Evolutionary conservation across 129 eudicot species (phyloP), one percentile per base, ranked within the genome.

Genomic region (Artemisia argyi): DNA sequence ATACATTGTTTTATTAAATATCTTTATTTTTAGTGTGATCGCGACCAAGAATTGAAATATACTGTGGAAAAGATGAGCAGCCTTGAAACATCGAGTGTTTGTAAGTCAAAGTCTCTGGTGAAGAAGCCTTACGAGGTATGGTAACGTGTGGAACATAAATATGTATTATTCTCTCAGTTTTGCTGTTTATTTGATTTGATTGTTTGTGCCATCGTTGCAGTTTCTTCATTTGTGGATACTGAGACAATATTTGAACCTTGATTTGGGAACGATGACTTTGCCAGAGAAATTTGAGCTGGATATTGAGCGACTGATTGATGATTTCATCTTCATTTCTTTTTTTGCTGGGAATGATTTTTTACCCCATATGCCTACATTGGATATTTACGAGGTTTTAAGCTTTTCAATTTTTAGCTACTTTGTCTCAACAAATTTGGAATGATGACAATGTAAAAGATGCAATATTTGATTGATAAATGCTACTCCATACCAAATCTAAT

Each of bases 301-400:
- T 57, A 7, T 72, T 4, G 89, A 89, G 63, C 60, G 92, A 11
- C 7, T 79, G 5, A 62, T 89, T 1, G 96, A 89, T 35, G 96
- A 89, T 64, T 89, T 89, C n/a, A 70, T 89, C 10, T 89, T 86
- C 57, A 63, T 84, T 3, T 82, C 92, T 59, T 84, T 89, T 58
- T 89, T 84, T 39, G 81, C 71, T 35, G 96, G 92, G 24, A 89
- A 86, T 72, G 92, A 89, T 73, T 89, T 89, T 70, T 60, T 89
- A 2, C 96, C 96, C 0, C 92, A 65, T 19, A 82, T 89, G 87
- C 96, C 96, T 0, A 71, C 83, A 10, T 53, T 89, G 61, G 85
- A 82, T 35, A 79, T 89, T 30, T 74, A 78, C 32, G 96, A 89
- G 96, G 96, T 89, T 46, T 70, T 16, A 16, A 39, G 18, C 17